phyloP scores from a whole-genome alignment of 2,329 filamentous ascomycete species.

The Fusarium keratoplasticum region DNA sequence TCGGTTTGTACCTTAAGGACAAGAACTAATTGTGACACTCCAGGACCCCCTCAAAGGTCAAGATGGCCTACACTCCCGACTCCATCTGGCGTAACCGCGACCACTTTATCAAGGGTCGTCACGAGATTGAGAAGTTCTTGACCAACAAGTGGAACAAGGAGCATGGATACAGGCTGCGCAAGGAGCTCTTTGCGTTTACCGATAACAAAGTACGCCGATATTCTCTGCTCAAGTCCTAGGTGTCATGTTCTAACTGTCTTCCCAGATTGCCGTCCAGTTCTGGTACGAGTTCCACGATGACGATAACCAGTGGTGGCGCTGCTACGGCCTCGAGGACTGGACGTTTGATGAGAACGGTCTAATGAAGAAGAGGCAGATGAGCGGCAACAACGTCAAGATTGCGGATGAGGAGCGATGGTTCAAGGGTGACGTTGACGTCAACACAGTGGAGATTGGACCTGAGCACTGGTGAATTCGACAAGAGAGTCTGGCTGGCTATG shows the following conservation, averaged over 20 bases:
- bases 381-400: constrained; percentile 77
- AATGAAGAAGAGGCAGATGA: constrained; percentile 83
- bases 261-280: constrained; percentile 84
- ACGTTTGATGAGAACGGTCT: constrained; percentile 76
- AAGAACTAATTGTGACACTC: background rate
- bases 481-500: background rate
- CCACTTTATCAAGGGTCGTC: constrained; percentile 75
- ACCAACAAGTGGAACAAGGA: constrained; percentile 81
- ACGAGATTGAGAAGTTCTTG: constrained; percentile 75
- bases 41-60: constrained; percentile 73
- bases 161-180: constrained; percentile 77
- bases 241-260: background rate
- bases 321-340: constrained; percentile 86
- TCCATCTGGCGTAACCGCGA: constrained; percentile 85
- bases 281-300: constrained; percentile 87
- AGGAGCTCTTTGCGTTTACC: constrained; percentile 84
- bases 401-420: constrained; percentile 75
- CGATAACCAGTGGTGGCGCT: constrained; percentile 83
- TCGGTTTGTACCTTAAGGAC: background rate
- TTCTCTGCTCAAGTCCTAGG: background rate
- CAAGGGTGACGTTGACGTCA: constrained; percentile 75
- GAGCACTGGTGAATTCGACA: constrained; percentile 19
- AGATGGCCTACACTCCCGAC: constrained; percentile 79
- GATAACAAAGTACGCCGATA: constrained; percentile 66
- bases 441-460: constrained; percentile 68